Conservation (phyloP, 176 grass and related monocot genomes). For the Carex kokanica region DNA sequence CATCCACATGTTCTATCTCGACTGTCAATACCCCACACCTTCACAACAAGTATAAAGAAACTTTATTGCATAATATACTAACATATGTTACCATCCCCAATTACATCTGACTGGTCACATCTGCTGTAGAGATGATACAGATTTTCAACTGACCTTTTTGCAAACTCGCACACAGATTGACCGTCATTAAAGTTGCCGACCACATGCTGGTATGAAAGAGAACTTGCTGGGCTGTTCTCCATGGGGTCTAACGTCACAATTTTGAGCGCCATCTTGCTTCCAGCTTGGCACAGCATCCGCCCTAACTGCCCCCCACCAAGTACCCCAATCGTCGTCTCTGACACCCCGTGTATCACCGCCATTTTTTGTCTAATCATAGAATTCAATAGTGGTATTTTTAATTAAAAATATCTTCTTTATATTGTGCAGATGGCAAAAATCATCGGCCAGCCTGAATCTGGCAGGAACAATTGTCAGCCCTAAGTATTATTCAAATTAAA, state of each 20-base stretch:
- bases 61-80: not conserved
- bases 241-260: conserved; percentile 61
- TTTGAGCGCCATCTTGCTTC: conserved; percentile 67
- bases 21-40: conserved; percentile 83
- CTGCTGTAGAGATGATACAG: not conserved
- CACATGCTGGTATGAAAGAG: conserved; percentile 60
- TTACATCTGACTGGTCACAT: not conserved
- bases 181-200: conserved; percentile 68
- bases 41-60: conserved; percentile 1
- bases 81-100: not conserved
- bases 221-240: conserved; percentile 54
- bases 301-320: conserved; percentile 80
- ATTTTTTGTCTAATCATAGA: conserved; percentile 27
- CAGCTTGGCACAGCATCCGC: conserved; percentile 88
- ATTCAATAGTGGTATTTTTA: not conserved
- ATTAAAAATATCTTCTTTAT: not conserved
- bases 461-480: not conserved
- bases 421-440: not conserved
- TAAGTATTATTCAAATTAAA: not conserved
- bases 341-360: conserved; percentile 37
- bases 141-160: conserved; percentile 45
- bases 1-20: conserved; percentile 95
- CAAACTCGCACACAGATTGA: conserved; percentile 49
- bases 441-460: not conserved
- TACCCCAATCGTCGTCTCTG: conserved; percentile 58